A percentile compares a stretch with the other conserved stretches of the same genome.
These are phyloP conservation scores for Phaeosphaeria sp. DNA, from an alignment of 2,329 filamentous ascomycete genomes.

Conservation along the genomic window DNA sequence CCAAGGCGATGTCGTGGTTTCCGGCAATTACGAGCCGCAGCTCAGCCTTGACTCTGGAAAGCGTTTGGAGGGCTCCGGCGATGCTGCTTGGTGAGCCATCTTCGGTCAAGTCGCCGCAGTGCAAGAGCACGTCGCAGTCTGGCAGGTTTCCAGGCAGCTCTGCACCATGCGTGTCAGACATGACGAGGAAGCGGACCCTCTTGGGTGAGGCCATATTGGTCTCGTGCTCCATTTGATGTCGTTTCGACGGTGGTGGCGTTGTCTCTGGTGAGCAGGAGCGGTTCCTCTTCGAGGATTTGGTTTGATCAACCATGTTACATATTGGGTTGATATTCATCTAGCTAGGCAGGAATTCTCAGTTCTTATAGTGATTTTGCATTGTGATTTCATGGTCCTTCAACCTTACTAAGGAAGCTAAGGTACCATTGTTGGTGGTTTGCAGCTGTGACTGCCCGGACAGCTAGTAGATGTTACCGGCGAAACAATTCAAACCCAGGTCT, in stretches of 20 bases:
- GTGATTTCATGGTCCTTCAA: not conserved
- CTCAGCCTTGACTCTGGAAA: conserved; percentile 57
- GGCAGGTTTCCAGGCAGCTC: conserved; percentile 50
- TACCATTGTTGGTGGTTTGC: not conserved
- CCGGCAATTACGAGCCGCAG: conserved; percentile 68
- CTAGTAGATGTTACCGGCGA: too few relatives aligned
- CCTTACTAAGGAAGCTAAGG: not conserved
- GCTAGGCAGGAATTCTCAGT: not conserved
- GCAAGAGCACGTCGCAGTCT: conserved; percentile 60
- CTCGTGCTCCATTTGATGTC: not conserved
- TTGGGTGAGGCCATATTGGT: not conserved
- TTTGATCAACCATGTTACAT: not conserved
- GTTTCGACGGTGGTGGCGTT: not conserved
- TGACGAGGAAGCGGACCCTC: conserved; percentile 42
- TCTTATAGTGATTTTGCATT: not conserved
- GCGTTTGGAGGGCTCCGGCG: conserved; percentile 51
- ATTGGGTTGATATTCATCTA: not conserved
- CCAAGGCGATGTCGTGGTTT: conserved; percentile 67
- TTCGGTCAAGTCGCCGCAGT: conserved; percentile 65
- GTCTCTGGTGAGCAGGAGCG: not conserved
- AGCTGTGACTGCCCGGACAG: not conserved
- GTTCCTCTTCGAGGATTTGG: not conserved
- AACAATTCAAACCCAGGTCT: too few relatives aligned
- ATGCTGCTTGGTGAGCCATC: conserved; percentile 57
- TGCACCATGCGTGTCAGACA: conserved; percentile 51